Conservation (phyloP, 306 rosid species). For the Quillaja saponaria region DNA sequence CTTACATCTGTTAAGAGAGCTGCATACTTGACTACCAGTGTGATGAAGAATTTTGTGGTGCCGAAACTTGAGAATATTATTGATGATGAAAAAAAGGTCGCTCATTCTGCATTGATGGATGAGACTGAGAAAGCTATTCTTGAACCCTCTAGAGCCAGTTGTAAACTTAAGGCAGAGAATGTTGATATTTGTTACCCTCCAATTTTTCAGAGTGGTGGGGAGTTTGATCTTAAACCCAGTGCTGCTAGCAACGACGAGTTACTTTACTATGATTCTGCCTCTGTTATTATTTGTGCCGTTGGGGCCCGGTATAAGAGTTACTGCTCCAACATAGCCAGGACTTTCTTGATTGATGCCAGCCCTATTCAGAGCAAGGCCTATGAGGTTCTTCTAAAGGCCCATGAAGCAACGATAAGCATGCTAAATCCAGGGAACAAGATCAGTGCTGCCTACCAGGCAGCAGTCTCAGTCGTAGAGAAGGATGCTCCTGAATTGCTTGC, state of each 20-base stretch:
- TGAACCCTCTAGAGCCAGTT: conserved; percentile 75
- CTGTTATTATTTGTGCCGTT: conserved; percentile 86
- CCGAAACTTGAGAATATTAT: conserved; percentile 86
- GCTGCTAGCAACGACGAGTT: conserved; percentile 91
- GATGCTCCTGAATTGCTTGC: conserved; percentile 75
- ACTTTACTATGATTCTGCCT: conserved; percentile 79
- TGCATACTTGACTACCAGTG: conserved; percentile 68
- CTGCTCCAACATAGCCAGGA: conserved; percentile 87
- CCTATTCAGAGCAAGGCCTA: conserved; percentile 83
- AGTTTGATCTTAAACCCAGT: conserved; percentile 89
- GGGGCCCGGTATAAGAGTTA: conserved; percentile 93
- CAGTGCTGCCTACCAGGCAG: conserved; percentile 74
- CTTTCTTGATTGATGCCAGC: conserved; percentile 88
- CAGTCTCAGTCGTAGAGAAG: conserved; percentile 73
- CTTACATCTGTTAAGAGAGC: conserved; percentile 76
- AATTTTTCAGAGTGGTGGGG: conserved; percentile 91
- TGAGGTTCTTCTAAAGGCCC: conserved; percentile 83
- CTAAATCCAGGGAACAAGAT: conserved; percentile 69
- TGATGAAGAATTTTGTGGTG: conserved; percentile 78
- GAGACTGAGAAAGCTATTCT: conserved; percentile 87
- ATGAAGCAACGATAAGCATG: conserved; percentile 67
- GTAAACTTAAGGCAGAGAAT: conserved; percentile 76
- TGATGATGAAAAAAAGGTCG: conserved; percentile 84
- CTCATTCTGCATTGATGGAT: conserved; percentile 84
- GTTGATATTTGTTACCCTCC: conserved; percentile 97